Evolutionary conservation across 2,329 filamentous ascomycete species (phyloP).

Genomic region (Aspergillus luchuensis): DNA sequence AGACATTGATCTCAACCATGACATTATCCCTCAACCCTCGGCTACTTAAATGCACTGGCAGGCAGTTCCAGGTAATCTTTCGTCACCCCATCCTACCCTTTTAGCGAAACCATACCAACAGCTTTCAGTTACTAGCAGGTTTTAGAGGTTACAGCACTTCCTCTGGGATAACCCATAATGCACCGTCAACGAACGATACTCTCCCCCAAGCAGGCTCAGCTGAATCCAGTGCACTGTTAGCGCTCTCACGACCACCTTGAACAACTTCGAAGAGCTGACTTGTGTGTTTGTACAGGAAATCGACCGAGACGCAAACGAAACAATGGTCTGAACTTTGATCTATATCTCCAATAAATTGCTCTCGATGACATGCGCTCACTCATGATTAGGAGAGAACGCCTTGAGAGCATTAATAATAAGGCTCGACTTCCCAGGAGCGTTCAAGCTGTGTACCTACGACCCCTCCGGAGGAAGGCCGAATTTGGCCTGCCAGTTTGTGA

Average conservation of each 20-base stretch:
- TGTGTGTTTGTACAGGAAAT: neutral
- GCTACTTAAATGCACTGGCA: slow-evolving; percentile 6
- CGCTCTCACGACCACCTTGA: neutral
- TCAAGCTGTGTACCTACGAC: slow-evolving; percentile 82
- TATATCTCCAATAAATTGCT: neutral
- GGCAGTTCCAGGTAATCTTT: slow-evolving; percentile 17
- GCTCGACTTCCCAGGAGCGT: slow-evolving; percentile 73
- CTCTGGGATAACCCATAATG: slow-evolving; percentile 3
- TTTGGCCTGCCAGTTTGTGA: slow-evolving; percentile 84
- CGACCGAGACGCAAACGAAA: slow-evolving; percentile 2
- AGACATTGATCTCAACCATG: slow-evolving; percentile 5
- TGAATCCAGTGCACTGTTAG: neutral
- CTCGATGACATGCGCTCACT: slow-evolving; percentile 6
- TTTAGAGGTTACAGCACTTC: neutral
- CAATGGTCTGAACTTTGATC: slow-evolving; percentile 10
- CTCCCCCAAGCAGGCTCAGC: neutral
- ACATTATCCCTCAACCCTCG: slow-evolving; percentile 5
- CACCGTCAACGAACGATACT: slow-evolving; percentile 8
- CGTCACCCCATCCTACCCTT: neutral
- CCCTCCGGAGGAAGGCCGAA: slow-evolving; percentile 72
- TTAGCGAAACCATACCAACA: neutral
- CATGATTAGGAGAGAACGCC: slow-evolving; percentile 38
- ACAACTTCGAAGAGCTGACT: neutral
- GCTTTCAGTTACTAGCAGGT: neutral
- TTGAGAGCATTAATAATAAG: slow-evolving; percentile 36